Conservation (phyloP, 257 asterid genomes). For the Petunia secreta region DNA sequence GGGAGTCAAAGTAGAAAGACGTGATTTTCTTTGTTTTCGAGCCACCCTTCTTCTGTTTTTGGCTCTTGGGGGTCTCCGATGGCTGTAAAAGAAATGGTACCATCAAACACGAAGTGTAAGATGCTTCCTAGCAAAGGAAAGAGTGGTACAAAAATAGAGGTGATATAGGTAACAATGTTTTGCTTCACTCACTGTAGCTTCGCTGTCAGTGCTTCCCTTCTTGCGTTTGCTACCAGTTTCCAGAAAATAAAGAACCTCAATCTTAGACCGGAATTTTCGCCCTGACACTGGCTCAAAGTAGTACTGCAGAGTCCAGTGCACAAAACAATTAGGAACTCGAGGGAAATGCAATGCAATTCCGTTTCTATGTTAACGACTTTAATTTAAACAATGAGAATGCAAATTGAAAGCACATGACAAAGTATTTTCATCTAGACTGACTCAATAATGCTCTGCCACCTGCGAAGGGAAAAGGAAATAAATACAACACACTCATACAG, state of each 20-base stretch:
- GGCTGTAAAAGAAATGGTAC: constrained; percentile 29
- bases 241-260: constrained; percentile 42
- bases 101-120: background rate
- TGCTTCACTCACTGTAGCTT: constrained; percentile 25
- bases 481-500: background rate
- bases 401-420: background rate
- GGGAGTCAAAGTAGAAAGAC: constrained; percentile 36
- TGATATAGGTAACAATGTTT: background rate
- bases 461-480: background rate
- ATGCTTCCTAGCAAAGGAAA: background rate
- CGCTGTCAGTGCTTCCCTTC: constrained; percentile 31
- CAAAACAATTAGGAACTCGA: background rate
- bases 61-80: constrained; percentile 25
- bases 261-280: constrained; percentile 40
- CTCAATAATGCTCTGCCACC: constrained; percentile 18
- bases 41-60: constrained; percentile 32
- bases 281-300: constrained; percentile 38
- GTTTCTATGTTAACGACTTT: background rate
- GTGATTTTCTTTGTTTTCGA: constrained; percentile 29
- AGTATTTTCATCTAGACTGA: background rate
- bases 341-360: background rate
- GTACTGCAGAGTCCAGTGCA: constrained; percentile 37
- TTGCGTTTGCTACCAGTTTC: constrained; percentile 41
- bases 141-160: background rate
- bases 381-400: constrained; percentile 14